These are phyloP conservation scores for Dactylorhiza incarnata DNA, from an alignment of 106 monocot genomes.

Conservation along the genomic window DNA sequence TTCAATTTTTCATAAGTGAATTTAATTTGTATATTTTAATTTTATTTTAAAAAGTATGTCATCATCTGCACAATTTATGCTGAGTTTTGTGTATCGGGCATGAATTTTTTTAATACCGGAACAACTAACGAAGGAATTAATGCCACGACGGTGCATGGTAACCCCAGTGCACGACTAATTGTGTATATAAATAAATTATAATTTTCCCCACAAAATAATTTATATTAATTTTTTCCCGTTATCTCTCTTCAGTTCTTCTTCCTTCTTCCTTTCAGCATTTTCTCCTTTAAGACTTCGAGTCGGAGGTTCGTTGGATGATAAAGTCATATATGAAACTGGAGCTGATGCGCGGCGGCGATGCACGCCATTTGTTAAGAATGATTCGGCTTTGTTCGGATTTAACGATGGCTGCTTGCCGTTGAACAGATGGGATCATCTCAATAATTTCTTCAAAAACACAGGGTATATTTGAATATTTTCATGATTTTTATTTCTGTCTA, in stretches of 20 bases:
- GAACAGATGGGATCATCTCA: slow-evolving; percentile 80
- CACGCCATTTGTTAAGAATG: slow-evolving; percentile 37
- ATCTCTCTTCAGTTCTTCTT: slow-evolving; percentile 14
- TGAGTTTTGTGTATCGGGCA: too few relatives aligned
- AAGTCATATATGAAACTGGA: slow-evolving; percentile 39
- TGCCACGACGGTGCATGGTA: too few relatives aligned
- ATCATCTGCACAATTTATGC: too few relatives aligned
- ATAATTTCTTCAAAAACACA: slow-evolving; percentile 57
- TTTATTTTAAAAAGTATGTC: too few relatives aligned
- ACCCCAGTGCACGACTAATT: neutral
- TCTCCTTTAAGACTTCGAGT: slow-evolving; percentile 22
- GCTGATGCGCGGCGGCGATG: slow-evolving; percentile 25
- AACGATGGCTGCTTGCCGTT: slow-evolving; percentile 57
- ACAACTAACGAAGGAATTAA: too few relatives aligned
- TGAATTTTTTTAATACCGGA: too few relatives aligned
- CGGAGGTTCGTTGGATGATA: slow-evolving; percentile 78
- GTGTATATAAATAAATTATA: too few relatives aligned
- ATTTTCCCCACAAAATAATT: too few relatives aligned
- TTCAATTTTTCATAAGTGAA: too few relatives aligned
- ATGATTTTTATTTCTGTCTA: neutral
- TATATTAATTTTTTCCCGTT: neutral
- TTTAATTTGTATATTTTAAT: too few relatives aligned
- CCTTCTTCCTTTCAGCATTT: slow-evolving; percentile 47
- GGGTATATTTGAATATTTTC: slow-evolving; percentile 21
- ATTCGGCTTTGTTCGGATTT: slow-evolving; percentile 66